Conservation (phyloP, 192 early-diverging fungal species). For the Coemansia sp. region DNA sequence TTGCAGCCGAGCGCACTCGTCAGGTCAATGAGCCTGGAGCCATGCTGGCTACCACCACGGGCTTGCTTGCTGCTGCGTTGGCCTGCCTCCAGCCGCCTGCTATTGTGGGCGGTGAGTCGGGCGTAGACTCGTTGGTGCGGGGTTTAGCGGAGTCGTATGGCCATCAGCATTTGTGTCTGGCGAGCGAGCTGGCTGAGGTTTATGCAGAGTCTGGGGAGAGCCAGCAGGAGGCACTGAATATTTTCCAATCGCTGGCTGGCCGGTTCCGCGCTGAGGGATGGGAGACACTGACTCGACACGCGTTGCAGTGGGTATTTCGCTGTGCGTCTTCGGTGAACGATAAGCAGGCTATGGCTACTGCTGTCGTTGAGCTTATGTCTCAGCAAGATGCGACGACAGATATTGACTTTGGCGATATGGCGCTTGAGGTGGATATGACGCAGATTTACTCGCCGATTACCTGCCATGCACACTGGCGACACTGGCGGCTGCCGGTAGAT, state of each 20-base stretch:
- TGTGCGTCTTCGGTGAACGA: slow-evolving; percentile 10
- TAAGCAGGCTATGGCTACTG: neutral
- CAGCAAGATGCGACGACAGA: neutral
- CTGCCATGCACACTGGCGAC: slow-evolving; percentile 49
- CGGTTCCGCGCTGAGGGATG: slow-evolving; percentile 35
- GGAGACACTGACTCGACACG: slow-evolving; percentile 23
- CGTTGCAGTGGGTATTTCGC: slow-evolving; percentile 19
- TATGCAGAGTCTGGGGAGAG: neutral
- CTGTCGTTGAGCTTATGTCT: slow-evolving; percentile 30
- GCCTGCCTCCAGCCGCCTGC: neutral
- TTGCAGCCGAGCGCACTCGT: slow-evolving; percentile 15
- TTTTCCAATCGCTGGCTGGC: slow-evolving; percentile 18
- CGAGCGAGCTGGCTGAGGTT: slow-evolving; percentile 22
- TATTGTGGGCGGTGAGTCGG: neutral
- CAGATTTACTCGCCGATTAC: slow-evolving; percentile 31
- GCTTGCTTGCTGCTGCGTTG: slow-evolving; percentile 19
- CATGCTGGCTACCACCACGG: neutral
- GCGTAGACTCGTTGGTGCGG: neutral
- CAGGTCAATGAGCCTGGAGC: neutral
- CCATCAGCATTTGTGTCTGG: slow-evolving; percentile 8
- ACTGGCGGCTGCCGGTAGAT: slow-evolving; percentile 10
- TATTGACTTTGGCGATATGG: neutral
- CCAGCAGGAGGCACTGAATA: slow-evolving; percentile 1
- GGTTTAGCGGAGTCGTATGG: neutral
- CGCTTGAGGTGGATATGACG: slow-evolving; percentile 29